These are phyloP conservation scores for Datisca glomerata DNA, from an alignment of 306 rosid genomes.

Conservation along the genomic window DNA sequence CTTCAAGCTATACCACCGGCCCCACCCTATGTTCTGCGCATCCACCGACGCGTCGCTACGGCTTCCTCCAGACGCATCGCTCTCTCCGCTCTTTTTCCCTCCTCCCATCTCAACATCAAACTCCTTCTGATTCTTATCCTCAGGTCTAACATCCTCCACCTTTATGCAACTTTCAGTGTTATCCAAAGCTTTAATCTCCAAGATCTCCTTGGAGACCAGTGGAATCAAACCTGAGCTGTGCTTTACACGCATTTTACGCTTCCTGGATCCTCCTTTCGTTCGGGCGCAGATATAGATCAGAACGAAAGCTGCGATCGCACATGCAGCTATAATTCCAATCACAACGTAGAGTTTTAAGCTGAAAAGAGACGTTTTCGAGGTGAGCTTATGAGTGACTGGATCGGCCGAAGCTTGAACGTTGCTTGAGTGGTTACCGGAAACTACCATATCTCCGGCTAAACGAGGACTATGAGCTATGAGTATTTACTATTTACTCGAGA, in stretches of 20 bases:
- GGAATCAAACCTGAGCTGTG: constrained; percentile 83
- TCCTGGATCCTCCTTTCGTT: constrained; percentile 17
- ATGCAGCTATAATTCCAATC: constrained; percentile 25
- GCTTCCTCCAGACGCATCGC: constrained; percentile 36
- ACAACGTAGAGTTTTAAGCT: constrained; percentile 41
- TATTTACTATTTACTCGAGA: constrained; percentile 1
- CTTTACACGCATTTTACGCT: constrained; percentile 30
- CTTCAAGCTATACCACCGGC: constrained; percentile 70
- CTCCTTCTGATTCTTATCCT: constrained; percentile 18
- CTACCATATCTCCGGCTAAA: constrained; percentile 34
- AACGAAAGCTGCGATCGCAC: constrained; percentile 22
- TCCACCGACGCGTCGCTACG: constrained; percentile 38
- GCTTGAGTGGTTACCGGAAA: constrained; percentile 16
- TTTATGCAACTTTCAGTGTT: constrained; percentile 18
- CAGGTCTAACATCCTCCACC: constrained; percentile 18
- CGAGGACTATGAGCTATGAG: neutral
- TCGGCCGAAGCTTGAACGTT: constrained; percentile 12
- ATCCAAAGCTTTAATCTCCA: constrained; percentile 37
- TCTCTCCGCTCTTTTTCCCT: constrained; percentile 21
- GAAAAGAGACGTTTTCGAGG: constrained; percentile 21
- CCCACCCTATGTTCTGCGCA: constrained; percentile 75
- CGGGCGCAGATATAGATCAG: constrained; percentile 46
- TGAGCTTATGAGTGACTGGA: constrained; percentile 23
- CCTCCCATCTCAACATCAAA: constrained; percentile 17
- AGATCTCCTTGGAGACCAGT: constrained; percentile 67